Evolutionary conservation across 2,329 filamentous ascomycete species (phyloP), one percentile per base, ranked within the genome.

Genomic region (Corynespora cassiicola): DNA sequence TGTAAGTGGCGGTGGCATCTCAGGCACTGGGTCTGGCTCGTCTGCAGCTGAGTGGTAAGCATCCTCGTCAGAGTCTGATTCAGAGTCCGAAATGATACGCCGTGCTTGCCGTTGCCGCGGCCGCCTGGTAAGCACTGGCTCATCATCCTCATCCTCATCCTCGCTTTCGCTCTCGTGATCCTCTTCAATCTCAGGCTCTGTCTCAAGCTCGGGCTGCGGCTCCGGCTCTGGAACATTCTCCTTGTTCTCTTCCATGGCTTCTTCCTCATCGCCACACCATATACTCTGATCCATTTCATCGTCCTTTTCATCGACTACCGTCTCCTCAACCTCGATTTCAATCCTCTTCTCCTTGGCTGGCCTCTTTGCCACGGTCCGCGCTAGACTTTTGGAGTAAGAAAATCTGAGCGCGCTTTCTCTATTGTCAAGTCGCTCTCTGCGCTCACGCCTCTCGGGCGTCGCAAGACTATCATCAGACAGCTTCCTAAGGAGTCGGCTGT

Each of bases 341-440:
- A 50, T 41, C 38, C 12, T 26, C 26, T 37, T 51, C 6, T 34
- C 36, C 18, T 36, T 43, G 2, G 19, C 31, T 25, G 52, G 46
- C 37, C 52, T 63, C 21, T 50, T 58, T 11, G 47, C 53, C 17
- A 63, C 30, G 28, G 48, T 63, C 39, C 50, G 60, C 14, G 55
- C 63, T 32, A 67, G 36, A 26, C 43, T 58, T 38, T 52, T 63
- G n/a, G 56, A 49, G 43, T 57, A 66, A 6, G 43, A 50, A 30
- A 52, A 51, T 15, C 44, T 45, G 12, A 39, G 43, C 5, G 41
- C 41, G 34, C 45, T 47, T 4, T 48, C 31, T 12, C 27, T 28
- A 22, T 31, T 19, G 12, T 28, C 18, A 11, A 43, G 44, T n/a
- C 49, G 52, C 31, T 40, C 43, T 17, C 47, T 53, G 34, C 36